These are phyloP conservation scores for Eutrema japonicum DNA, from an alignment of 345 rosid genomes.

Conservation along the genomic window DNA sequence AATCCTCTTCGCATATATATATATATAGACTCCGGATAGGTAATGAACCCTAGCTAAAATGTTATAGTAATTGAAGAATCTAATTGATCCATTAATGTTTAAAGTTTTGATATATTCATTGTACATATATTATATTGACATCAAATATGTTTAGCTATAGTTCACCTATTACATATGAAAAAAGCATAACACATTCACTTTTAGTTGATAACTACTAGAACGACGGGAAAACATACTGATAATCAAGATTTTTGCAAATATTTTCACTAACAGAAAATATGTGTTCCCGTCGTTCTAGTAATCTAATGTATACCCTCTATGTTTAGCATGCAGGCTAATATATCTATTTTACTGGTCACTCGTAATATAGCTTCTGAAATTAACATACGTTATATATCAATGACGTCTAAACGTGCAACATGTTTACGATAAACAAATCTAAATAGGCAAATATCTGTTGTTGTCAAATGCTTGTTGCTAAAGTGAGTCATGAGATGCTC, in stretches of 20 bases:
- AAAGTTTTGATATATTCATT: not conserved
- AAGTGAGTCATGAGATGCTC: too few relatives aligned
- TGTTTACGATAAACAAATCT: not conserved
- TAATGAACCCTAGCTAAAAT: not conserved
- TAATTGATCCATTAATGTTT: not conserved
- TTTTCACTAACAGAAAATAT: too few relatives aligned
- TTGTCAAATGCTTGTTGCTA: not conserved
- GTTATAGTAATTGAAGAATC: not conserved
- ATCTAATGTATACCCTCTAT: too few relatives aligned
- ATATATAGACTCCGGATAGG: not conserved
- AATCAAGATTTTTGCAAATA: not conserved
- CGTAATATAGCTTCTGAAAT: too few relatives aligned
- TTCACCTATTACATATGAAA: not conserved
- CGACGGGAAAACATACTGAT: not conserved
- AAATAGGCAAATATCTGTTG: not conserved
- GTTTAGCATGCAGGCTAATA: too few relatives aligned
- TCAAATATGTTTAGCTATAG: slow-evolving; percentile 2
- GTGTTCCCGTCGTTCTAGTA: too few relatives aligned
- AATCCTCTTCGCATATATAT: not conserved
- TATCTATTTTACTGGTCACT: too few relatives aligned
- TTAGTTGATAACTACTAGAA: not conserved
- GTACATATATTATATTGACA: not conserved
- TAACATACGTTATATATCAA: too few relatives aligned
- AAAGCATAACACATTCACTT: not conserved
- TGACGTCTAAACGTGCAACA: too few relatives aligned